Percentiles rank a stretch among this genome's conserved stretches.
phyloP scores from a whole-genome alignment of 2,329 filamentous ascomycete species.

The Capronia epimyces region DNA sequence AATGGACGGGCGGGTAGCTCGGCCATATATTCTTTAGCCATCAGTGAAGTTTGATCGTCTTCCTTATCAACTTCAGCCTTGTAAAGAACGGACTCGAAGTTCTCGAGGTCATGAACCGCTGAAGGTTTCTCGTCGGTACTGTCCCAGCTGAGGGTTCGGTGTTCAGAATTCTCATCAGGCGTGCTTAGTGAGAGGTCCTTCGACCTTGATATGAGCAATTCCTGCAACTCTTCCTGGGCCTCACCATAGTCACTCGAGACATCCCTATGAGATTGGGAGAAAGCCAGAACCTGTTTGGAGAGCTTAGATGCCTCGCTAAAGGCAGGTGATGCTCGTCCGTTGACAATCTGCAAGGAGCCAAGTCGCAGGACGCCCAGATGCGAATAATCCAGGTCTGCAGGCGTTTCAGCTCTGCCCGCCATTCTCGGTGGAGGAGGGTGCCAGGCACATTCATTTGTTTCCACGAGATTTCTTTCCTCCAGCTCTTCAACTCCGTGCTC shows the following conservation, averaged over 20 bases:
- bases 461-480: conserved; percentile 7
- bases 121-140: conserved; percentile 6
- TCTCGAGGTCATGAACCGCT: conserved; percentile 3
- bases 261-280: conserved; percentile 13
- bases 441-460: conserved; percentile 12
- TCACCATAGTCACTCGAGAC: conserved; percentile 27
- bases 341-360: conserved; percentile 28
- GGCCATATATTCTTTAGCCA: conserved; percentile 28
- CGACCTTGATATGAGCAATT: not conserved
- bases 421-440: conserved; percentile 20
- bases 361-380: conserved; percentile 24
- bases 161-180: not conserved
- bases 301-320: conserved; percentile 26
- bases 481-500: conserved; percentile 5
- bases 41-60: conserved; percentile 15
- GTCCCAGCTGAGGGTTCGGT: conserved; percentile 17
- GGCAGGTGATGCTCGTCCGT: conserved; percentile 29
- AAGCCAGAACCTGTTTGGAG: conserved; percentile 18
- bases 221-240: conserved; percentile 14
- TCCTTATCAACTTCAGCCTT: not conserved
- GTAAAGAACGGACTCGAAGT: conserved; percentile 1
- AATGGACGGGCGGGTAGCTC: conserved; percentile 25
- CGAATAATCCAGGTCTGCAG: conserved; percentile 25
- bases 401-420: conserved; percentile 23
- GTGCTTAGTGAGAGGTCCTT: not conserved